Conservation (phyloP, 441 rosid genomes). For the Biscutella auriculata region DNA sequence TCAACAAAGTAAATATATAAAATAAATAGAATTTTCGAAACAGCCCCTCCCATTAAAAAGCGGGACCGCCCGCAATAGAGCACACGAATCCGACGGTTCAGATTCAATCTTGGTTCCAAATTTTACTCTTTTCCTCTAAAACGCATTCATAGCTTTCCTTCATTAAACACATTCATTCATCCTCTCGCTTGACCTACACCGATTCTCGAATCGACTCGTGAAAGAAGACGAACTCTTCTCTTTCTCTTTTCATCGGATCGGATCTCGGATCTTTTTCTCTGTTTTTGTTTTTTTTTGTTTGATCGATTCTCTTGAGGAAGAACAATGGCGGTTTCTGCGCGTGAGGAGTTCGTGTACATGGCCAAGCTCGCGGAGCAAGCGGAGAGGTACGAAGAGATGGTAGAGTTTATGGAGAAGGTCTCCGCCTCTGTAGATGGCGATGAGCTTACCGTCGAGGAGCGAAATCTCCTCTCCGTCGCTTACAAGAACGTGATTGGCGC, state of each 20-base stretch:
- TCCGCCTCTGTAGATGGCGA: conserved; percentile 40
- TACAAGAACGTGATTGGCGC: conserved; percentile 77
- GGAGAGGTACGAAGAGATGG: conserved; percentile 74
- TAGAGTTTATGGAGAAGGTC: conserved; percentile 68
- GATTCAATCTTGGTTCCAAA: conserved; percentile 23
- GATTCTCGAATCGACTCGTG: conserved; percentile 7
- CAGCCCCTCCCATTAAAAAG: conserved; percentile 3
- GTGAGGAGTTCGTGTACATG: conserved; percentile 65
- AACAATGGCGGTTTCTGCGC: conserved; percentile 36
- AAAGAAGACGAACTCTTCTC: neutral
- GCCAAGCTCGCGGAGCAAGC: conserved; percentile 69
- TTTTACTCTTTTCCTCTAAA: conserved; percentile 19
- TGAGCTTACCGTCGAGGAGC: conserved; percentile 55
- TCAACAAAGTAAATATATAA: too few species aligned
- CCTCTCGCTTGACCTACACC: conserved; percentile 7
- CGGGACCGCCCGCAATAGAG: conserved; percentile 8
- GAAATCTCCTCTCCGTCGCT: conserved; percentile 68
- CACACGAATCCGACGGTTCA: conserved; percentile 45
- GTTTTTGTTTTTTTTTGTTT: neutral
- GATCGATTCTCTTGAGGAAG: neutral
- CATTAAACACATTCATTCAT: conserved; percentile 10
- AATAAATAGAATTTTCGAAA: neutral
- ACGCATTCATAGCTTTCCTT: conserved; percentile 18
- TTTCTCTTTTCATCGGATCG: conserved; percentile 4
- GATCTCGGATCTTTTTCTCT: conserved; percentile 6